Base-by-base conservation (phyloP, 768 basidiomycete genomes). In the Pleurotus citrinopileatus region DNA sequence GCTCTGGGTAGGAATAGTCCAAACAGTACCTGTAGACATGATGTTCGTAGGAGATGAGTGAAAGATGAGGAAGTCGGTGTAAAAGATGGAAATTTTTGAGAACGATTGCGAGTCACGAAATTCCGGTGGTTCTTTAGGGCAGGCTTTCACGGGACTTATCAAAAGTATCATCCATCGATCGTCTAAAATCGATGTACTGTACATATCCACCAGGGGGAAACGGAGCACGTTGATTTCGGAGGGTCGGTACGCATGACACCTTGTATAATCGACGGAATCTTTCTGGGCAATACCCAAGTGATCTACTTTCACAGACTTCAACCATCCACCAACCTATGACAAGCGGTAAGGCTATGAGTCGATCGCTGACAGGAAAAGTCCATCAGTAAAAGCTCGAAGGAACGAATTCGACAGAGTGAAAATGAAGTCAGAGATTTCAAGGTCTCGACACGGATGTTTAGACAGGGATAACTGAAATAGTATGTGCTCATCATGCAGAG, bases 11-110 rank as follows among this genome's bases (percentile, higher is more conserved):
- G 76, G 71, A 28, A 63, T 62, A 6, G 82, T 78, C 74, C 79
- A 89, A 54, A 91, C 77, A 57, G 84, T 90, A 61, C 86, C 86
- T 57, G 74, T 70, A 50, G 85, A 76, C 55, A 79, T 71, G 76
- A 79, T 84, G 72, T 74, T 70, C 55, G 42, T 63, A 57, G 55
- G 64, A 59, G 61, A 52, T 59, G 57, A 56, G 55, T 59, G 61
- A 57, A 52, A 53, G 55, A 44, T 55, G 56, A 58, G 53, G 60
- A 59, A 57, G 47, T 54, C 38, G 29, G 20, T 23, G 26, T 15
- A 26, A n/a, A 55, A 37, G 46, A 23, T 27, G 26, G 38, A 52
- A 47, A 52, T 50, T 52, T 50, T 34, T 55, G 34, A 29, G 44
- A 46, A 9, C 28, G 40, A 53, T 43, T 15, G 37, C 22, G 32